These are phyloP conservation scores for Salix koriyanagi DNA, from an alignment of 345 rosid species.

Conservation along the genomic window DNA sequence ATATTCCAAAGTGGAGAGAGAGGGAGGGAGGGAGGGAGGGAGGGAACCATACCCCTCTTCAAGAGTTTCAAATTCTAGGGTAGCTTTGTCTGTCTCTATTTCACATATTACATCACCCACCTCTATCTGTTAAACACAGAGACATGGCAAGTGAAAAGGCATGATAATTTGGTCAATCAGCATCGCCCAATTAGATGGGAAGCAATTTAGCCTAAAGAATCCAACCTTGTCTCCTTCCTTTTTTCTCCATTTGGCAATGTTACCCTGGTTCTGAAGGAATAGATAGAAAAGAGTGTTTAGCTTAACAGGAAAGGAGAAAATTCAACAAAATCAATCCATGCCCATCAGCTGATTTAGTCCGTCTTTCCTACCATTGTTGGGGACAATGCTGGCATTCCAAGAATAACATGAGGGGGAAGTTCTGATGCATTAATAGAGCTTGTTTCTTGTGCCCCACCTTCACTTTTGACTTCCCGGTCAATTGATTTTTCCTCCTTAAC, in stretches of 20 bases:
- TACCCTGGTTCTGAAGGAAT: conserved; percentile 75
- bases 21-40: not conserved
- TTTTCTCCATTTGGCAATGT: conserved; percentile 79
- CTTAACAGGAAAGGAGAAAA: conserved; percentile 4
- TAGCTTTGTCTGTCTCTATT: conserved; percentile 98
- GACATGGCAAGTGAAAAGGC: conserved; percentile 18
- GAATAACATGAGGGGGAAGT: conserved; percentile 80
- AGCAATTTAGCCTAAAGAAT: conserved; percentile 18
- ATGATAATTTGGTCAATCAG: conserved; percentile 2
- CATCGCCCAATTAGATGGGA: not conserved
- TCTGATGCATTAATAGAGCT: conserved; percentile 42
- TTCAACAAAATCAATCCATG: conserved; percentile 13
- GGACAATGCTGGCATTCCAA: conserved; percentile 96
- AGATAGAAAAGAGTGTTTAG: conserved; percentile 23
- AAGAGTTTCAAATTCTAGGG: conserved; percentile 89
- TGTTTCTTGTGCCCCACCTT: conserved; percentile 35
- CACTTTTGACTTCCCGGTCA: conserved; percentile 33
- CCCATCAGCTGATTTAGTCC: conserved; percentile 11
- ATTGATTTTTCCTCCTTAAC: conserved; percentile 45
- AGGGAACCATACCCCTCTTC: conserved; percentile 77
- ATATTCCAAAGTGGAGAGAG: not conserved
- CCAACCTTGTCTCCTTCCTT: conserved; percentile 96
- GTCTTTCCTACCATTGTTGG: conserved; percentile 79
- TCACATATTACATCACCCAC: conserved; percentile 94
- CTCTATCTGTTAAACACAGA: conserved; percentile 65